Evolutionary conservation across 2,329 filamentous ascomycete species (phyloP).

Genomic region (Cercospora sp.): DNA sequence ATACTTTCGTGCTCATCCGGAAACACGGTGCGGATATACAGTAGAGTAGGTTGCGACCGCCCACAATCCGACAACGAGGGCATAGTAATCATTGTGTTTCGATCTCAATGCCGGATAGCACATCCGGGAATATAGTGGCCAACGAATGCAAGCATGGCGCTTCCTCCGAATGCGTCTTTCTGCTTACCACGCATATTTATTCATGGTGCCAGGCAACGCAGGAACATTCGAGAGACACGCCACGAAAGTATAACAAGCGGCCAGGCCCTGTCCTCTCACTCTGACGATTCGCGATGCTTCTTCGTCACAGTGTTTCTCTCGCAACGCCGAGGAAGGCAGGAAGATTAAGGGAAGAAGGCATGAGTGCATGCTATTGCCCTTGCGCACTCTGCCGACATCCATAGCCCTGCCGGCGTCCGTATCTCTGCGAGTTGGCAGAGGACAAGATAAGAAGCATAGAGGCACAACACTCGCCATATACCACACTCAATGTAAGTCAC

Average conservation of each 20-base stretch:
- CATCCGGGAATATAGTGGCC: neutral
- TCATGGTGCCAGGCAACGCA: neutral
- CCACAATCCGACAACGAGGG: neutral
- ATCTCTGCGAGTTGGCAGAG: neutral
- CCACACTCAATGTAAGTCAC: neutral
- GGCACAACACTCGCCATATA: neutral
- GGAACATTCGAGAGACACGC: neutral
- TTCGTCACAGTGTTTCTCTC: neutral
- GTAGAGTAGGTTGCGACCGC: neutral
- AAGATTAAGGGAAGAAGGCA: neutral
- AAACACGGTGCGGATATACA: neutral
- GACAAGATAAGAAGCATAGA: neutral
- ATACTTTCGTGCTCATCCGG: neutral
- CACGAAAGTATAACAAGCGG: neutral
- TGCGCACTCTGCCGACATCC: neutral
- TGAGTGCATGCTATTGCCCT: neutral
- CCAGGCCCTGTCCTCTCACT: neutral
- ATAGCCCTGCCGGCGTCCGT: neutral
- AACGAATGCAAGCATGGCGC: neutral
- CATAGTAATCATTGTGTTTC: neutral
- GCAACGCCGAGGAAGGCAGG: neutral
- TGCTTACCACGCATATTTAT: neutral
- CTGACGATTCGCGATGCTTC: neutral
- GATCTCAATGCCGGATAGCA: neutral
- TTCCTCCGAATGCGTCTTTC: neutral